A percentile compares a stretch with the other conserved stretches of the same genome.
Evolutionary conservation across 1,284 basidiomycete species (phyloP).

Genomic region (Polyporus tsugae): DNA sequence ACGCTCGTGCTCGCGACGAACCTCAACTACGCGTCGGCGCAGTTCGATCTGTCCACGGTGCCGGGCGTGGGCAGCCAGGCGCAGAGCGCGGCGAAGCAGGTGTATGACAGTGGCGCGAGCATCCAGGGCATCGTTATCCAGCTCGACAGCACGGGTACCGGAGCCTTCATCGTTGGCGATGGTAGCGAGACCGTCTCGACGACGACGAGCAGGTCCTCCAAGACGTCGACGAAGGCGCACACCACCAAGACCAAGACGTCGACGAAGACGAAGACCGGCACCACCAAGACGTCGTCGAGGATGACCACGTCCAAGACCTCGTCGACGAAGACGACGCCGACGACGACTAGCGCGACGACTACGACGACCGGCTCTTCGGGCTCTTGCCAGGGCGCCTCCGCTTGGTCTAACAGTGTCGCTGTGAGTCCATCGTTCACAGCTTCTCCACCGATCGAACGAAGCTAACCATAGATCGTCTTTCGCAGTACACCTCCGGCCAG

Average conservation of each 20-base stretch:
- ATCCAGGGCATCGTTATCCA: constrained; percentile 33
- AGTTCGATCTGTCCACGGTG: constrained; percentile 34
- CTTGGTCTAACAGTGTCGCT: background rate
- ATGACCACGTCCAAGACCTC: background rate
- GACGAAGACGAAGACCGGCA: background rate
- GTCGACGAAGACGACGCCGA: background rate
- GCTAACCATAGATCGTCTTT: background rate
- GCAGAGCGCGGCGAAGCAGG: constrained; percentile 26
- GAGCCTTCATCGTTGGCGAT: constrained; percentile 40
- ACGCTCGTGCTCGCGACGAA: constrained; percentile 54
- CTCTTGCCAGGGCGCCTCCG: background rate
- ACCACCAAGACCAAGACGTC: background rate
- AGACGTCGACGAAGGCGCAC: background rate
- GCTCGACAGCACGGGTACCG: constrained; percentile 42
- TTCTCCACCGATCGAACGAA: background rate
- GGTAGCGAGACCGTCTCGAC: background rate
- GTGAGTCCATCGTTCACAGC: background rate
- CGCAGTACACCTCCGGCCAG: constrained; percentile 1
- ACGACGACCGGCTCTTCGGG: background rate
- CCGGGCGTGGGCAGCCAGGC: constrained; percentile 24
- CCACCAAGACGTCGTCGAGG: no score
- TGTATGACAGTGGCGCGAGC: constrained; percentile 44
- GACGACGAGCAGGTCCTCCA: background rate
- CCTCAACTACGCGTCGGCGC: constrained; percentile 46
- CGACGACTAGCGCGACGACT: background rate